Conservation (phyloP, 1,284 basidiomycete genomes). For the Athelia psychrophila region DNA sequence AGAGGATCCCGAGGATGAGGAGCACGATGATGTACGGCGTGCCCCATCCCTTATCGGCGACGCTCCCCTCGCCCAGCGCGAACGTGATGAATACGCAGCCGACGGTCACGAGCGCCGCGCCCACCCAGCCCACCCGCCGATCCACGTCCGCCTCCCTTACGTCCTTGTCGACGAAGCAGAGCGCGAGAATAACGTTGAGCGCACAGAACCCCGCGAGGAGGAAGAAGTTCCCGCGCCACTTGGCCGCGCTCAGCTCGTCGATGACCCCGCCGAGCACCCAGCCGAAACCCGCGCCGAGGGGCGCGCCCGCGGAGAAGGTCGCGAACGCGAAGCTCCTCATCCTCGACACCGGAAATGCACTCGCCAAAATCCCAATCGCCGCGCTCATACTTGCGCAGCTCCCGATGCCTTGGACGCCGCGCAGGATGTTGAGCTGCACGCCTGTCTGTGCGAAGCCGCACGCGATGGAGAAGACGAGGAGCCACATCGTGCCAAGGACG, state of each 20-base stretch:
- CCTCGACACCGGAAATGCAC: constrained; percentile 66
- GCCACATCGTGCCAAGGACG: constrained; percentile 38
- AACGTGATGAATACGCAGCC: constrained; percentile 82
- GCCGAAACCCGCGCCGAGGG: constrained; percentile 66
- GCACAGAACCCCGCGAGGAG: constrained; percentile 44
- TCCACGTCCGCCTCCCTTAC: constrained; percentile 39
- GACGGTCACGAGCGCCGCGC: constrained; percentile 71
- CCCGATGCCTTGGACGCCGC: no score
- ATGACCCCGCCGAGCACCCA: constrained; percentile 67
- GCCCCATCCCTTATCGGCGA: constrained; percentile 70
- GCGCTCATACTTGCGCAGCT: no score
- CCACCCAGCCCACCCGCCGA: constrained; percentile 78
- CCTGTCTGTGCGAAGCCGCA: constrained; percentile 32
- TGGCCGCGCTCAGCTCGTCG: constrained; percentile 53
- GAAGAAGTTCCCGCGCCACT: constrained; percentile 40
- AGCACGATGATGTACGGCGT: constrained; percentile 64
- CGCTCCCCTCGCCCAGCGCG: constrained; percentile 71
- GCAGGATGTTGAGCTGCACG: no score
- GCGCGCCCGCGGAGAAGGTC: constrained; percentile 77
- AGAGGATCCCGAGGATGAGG: constrained; percentile 59
- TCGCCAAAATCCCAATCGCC: constrained; percentile 73
- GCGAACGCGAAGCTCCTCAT: constrained; percentile 74
- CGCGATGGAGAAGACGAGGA: constrained; percentile 34
- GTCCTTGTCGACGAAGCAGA: constrained; percentile 55
- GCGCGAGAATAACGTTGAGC: constrained; percentile 46